phyloP scores from a whole-genome alignment of 257 asterid genomes.

The Nicotiana attenuata region DNA sequence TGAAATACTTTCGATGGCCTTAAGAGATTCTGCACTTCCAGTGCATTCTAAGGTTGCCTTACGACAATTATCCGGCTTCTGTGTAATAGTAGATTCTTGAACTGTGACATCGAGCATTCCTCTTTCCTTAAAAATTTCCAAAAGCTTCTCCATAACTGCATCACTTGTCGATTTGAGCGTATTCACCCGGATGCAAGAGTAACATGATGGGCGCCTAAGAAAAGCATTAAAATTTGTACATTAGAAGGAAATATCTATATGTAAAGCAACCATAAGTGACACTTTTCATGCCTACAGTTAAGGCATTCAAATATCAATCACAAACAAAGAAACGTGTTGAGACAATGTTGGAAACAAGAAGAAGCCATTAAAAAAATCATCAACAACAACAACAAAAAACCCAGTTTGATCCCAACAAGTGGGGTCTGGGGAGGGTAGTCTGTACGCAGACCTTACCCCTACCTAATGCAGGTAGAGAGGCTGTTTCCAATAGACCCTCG shows the following conservation, averaged over 20 bases:
- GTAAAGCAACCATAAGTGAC: background rate
- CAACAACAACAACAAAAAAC: too few relatives aligned
- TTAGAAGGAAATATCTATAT: background rate
- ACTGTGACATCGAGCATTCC: constrained; percentile 23
- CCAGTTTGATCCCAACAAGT: too few relatives aligned
- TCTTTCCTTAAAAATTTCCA: constrained; percentile 41
- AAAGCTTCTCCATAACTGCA: constrained; percentile 61
- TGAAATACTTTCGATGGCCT: constrained; percentile 28
- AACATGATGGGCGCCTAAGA: constrained; percentile 81
- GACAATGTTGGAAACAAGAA: background rate
- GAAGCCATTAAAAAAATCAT: background rate
- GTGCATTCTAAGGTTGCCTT: constrained; percentile 12
- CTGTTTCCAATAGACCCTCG: too few relatives aligned
- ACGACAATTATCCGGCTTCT: constrained; percentile 13
- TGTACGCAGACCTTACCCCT: too few relatives aligned
- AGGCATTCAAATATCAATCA: background rate
- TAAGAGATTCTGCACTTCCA: constrained; percentile 17
- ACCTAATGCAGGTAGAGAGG: too few relatives aligned
- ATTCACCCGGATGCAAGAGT: constrained; percentile 92
- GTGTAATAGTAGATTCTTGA: constrained; percentile 20
- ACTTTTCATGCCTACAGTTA: background rate
- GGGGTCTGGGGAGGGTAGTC: too few relatives aligned
- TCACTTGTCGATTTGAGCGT: constrained; percentile 63
- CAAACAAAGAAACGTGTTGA: background rate
- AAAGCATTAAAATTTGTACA: background rate